A percentile compares a stretch with the other conserved stretches of the same genome.
These are phyloP conservation scores for Trichoderma sp. DNA, from an alignment of 2,329 filamentous ascomycete species.

Conservation along the genomic window DNA sequence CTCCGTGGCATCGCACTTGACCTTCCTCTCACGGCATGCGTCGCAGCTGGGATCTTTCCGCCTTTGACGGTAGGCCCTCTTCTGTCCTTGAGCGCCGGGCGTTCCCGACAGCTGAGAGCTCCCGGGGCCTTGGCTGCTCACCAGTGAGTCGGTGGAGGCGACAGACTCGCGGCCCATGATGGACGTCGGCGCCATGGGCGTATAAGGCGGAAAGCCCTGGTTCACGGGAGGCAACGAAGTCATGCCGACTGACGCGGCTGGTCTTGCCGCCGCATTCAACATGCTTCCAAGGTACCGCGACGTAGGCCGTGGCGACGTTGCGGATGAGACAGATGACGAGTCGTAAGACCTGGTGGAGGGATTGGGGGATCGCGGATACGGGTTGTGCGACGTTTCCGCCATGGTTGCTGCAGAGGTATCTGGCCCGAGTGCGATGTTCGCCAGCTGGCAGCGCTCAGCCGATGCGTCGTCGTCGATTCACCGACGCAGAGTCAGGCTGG, in stretches of 20 bases:
- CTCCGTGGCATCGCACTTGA: slow-evolving; percentile 94
- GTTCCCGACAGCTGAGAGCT: slow-evolving; percentile 45
- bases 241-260: slow-evolving; percentile 56
- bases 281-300: slow-evolving; percentile 55
- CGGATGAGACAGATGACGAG: slow-evolving; percentile 64
- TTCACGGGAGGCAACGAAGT: slow-evolving; percentile 53
- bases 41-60: slow-evolving; percentile 97
- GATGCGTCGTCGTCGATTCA: slow-evolving; percentile 13
- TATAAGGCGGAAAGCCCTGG: slow-evolving; percentile 56
- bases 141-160: slow-evolving; percentile 60
- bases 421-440: slow-evolving; percentile 22
- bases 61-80: slow-evolving; percentile 90
- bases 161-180: slow-evolving; percentile 62
- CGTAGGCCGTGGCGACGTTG: slow-evolving; percentile 60
- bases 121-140: slow-evolving; percentile 54
- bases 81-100: slow-evolving; percentile 67
- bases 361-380: slow-evolving; percentile 64
- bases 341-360: slow-evolving; percentile 64
- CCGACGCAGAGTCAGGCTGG: slow-evolving; percentile 10
- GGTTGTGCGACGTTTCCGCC: slow-evolving; percentile 58
- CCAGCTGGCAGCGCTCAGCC: background rate
- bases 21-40: slow-evolving; percentile 84
- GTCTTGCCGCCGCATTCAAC: slow-evolving; percentile 55
- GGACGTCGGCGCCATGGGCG: slow-evolving; percentile 52
- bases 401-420: slow-evolving; percentile 45